phyloP scores from a whole-genome alignment of 805 yeast species.

The Metschnikowia santaceciliae region DNA sequence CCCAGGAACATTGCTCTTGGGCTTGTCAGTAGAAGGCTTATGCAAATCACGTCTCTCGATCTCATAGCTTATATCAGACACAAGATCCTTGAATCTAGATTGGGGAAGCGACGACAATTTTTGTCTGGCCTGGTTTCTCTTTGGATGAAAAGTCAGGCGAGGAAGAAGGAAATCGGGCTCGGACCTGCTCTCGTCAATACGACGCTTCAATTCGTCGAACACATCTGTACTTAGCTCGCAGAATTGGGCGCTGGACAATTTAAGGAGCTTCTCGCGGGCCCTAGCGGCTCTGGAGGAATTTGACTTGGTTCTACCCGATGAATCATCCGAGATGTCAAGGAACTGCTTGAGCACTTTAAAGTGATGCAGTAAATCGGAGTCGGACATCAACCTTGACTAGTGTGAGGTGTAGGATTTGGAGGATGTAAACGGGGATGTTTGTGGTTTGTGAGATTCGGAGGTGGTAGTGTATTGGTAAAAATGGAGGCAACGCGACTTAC shows the following conservation, averaged over 20 bases:
- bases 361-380: constrained; percentile 39
- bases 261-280: constrained; percentile 81
- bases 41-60: constrained; percentile 72
- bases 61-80: constrained; percentile 83
- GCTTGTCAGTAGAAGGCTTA: constrained; percentile 13
- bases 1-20: not conserved
- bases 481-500: not conserved
- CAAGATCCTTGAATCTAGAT: constrained; percentile 81
- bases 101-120: constrained; percentile 83
- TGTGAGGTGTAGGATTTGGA: not conserved
- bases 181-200: constrained; percentile 57
- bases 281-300: constrained; percentile 63
- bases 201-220: constrained; percentile 82
- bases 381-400: constrained; percentile 11
- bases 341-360: constrained; percentile 49
- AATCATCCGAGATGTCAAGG: constrained; percentile 47
- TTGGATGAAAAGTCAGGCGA: constrained; percentile 75
- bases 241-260: constrained; percentile 78
- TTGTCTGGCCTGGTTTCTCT: constrained; percentile 92
- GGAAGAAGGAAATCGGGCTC: constrained; percentile 67
- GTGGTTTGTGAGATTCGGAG: not conserved
- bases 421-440: not conserved
- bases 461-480: not conserved
- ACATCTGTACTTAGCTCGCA: constrained; percentile 91
- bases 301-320: constrained; percentile 33